These are phyloP conservation scores for Mortierella polycephala DNA, from an alignment of 371 early-diverging fungal genomes.

Conservation along the genomic window DNA sequence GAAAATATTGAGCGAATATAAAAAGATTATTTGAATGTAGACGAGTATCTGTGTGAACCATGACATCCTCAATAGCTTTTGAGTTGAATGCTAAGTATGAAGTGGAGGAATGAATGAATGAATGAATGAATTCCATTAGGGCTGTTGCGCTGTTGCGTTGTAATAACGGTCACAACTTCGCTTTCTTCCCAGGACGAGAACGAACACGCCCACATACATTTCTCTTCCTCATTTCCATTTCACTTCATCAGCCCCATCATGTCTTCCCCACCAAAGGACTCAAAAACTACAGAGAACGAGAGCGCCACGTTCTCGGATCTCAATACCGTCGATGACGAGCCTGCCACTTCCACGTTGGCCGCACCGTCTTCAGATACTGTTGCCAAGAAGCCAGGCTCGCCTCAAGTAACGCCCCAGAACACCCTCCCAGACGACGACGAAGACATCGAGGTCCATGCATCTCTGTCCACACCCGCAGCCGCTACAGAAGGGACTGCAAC, in stretches of 20 bases:
- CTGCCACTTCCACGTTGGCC: slow-evolving; percentile 1
- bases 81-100: no score
- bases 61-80: no score
- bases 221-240: slow-evolving; percentile 3
- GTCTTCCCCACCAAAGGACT: slow-evolving; percentile 22
- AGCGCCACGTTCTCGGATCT: slow-evolving; percentile 22
- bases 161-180: not conserved
- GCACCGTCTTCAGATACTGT: not conserved
- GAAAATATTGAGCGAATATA: not conserved
- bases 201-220: not conserved
- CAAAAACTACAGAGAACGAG: slow-evolving; percentile 7
- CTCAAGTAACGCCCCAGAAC: slow-evolving; percentile 14
- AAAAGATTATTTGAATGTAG: no score
- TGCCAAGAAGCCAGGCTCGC: slow-evolving; percentile 25
- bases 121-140: no score
- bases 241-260: slow-evolving; percentile 12
- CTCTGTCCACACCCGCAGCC: not conserved
- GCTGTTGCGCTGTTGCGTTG: no score
- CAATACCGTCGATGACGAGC: slow-evolving; percentile 11
- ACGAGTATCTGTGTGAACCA: no score
- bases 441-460: slow-evolving; percentile 30
- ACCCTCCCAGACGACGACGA: slow-evolving; percentile 7
- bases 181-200: no score
- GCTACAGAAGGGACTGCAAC: slow-evolving; percentile 6
- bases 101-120: no score